Conservation (phyloP, 768 basidiomycete genomes). For the Dioszegia crocea region DNA sequence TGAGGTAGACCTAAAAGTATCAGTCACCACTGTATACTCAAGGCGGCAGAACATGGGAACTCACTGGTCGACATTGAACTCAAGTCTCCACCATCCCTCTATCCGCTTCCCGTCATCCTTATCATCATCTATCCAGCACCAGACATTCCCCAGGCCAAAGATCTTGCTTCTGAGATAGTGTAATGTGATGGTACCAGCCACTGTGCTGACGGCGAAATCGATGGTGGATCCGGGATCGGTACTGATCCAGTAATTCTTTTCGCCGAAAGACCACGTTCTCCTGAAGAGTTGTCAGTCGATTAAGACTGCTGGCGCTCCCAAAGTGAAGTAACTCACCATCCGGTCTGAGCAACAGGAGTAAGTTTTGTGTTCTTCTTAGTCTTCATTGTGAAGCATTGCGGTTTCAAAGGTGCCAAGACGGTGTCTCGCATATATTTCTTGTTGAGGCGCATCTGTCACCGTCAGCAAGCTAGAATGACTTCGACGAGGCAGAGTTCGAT, state of each 20-base stretch:
- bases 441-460: conserved; percentile 19
- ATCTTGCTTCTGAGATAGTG: conserved; percentile 31
- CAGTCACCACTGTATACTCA: neutral
- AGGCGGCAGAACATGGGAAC: neutral
- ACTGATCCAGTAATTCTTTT: conserved; percentile 36
- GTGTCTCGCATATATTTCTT: conserved; percentile 21
- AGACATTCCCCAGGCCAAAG: conserved; percentile 32
- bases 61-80: conserved; percentile 32
- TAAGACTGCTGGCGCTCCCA: no score
- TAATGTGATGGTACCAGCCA: conserved; percentile 30
- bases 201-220: conserved; percentile 30
- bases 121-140: conserved; percentile 45
- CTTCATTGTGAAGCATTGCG: conserved; percentile 32
- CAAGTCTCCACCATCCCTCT: conserved; percentile 36
- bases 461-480: neutral
- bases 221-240: conserved; percentile 37
- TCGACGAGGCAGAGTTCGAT: no score
- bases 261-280: conserved; percentile 36
- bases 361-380: conserved; percentile 18
- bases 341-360: conserved; percentile 14
- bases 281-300: conserved; percentile 4
- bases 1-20: neutral
- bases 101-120: conserved; percentile 15
- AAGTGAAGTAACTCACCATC: conserved; percentile 22
- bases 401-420: conserved; percentile 17